phyloP scores from a whole-genome alignment of 768 basidiomycete species.

The Rhizopogon vesiculosus region DNA sequence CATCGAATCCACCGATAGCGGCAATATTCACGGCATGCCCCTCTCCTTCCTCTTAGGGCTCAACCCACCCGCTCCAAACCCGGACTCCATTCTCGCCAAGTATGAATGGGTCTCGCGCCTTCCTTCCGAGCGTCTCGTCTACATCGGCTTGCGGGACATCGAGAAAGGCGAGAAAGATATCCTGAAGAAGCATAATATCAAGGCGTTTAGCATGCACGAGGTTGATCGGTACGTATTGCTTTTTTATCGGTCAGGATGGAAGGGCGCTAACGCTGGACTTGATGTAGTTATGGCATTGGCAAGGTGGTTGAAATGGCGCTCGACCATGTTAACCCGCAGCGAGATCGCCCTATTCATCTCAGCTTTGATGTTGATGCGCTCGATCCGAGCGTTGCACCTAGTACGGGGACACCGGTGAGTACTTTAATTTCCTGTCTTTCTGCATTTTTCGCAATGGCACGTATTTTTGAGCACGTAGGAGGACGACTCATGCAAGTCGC shows the following conservation, averaged over 20 bases:
- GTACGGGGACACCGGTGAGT: slow-evolving; percentile 85
- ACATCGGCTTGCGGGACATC: slow-evolving; percentile 94
- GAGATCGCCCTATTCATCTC: slow-evolving; percentile 88
- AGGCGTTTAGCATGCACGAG: slow-evolving; percentile 90
- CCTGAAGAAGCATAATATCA: slow-evolving; percentile 75
- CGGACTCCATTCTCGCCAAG: slow-evolving; percentile 12
- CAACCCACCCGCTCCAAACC: slow-evolving; percentile 26
- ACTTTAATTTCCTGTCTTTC: background rate
- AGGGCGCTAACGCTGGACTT: background rate
- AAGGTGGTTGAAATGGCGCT: slow-evolving; percentile 84
- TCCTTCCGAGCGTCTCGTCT: slow-evolving; percentile 77
- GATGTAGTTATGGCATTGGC: slow-evolving; percentile 30
- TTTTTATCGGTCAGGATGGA: slow-evolving; percentile 46
- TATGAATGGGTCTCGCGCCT: slow-evolving; percentile 62
- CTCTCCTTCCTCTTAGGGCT: slow-evolving; percentile 82
- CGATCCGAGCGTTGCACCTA: slow-evolving; percentile 71
- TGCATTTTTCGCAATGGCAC: background rate
- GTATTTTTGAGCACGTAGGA: background rate
- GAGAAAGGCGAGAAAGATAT: slow-evolving; percentile 87
- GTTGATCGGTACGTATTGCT: slow-evolving; percentile 48
- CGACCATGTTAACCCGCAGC: slow-evolving; percentile 84
- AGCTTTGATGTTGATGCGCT: slow-evolving; percentile 96
- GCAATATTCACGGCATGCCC: slow-evolving; percentile 98
- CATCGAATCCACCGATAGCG: slow-evolving; percentile 71
- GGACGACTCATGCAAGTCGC: too few species aligned